Percentiles rank a stretch among this genome's conserved stretches.
phyloP scores from a whole-genome alignment of 2,329 filamentous ascomycete genomes.

The Neoarthrinium moseri region DNA sequence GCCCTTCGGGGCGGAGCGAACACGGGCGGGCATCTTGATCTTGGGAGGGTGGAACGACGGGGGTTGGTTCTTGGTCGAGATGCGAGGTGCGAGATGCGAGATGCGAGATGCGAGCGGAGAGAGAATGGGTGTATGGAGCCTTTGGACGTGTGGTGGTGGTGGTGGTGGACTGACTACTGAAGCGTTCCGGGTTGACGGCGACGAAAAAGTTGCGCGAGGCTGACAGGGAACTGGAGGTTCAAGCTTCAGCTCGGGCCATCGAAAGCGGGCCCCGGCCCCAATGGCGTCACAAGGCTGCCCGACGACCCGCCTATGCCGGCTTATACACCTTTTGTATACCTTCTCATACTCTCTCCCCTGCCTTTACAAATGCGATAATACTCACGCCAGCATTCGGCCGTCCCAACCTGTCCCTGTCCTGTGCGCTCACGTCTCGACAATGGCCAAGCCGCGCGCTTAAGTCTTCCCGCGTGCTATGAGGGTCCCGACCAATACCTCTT shows the following conservation, averaged over 20 bases:
- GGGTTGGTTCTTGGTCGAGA: background rate
- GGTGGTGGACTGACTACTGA: constrained; percentile 4
- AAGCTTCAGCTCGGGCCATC: background rate
- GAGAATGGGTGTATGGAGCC: background rate
- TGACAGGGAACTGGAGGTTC: background rate
- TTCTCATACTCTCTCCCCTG: no score
- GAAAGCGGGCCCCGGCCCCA: background rate
- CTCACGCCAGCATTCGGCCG: no score
- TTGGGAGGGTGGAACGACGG: background rate
- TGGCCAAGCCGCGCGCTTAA: no score
- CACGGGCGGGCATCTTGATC: constrained; percentile 32
- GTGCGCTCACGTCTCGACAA: no score
- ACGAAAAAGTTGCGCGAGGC: background rate
- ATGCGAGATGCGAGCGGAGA: background rate
- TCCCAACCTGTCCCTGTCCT: no score
- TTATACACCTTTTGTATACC: no score
- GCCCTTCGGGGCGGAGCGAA: constrained; percentile 45
- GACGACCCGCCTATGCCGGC: no score
- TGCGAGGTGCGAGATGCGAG: background rate
- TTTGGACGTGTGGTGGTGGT: background rate
- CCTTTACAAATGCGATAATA: no score
- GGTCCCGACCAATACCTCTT: no score
- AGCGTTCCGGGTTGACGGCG: constrained; percentile 1
- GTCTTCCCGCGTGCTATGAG: no score
- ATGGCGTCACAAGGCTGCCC: constrained; percentile 22